phyloP scores from a whole-genome alignment of 768 basidiomycete genomes.

The Cyclocybe aegerita region DNA sequence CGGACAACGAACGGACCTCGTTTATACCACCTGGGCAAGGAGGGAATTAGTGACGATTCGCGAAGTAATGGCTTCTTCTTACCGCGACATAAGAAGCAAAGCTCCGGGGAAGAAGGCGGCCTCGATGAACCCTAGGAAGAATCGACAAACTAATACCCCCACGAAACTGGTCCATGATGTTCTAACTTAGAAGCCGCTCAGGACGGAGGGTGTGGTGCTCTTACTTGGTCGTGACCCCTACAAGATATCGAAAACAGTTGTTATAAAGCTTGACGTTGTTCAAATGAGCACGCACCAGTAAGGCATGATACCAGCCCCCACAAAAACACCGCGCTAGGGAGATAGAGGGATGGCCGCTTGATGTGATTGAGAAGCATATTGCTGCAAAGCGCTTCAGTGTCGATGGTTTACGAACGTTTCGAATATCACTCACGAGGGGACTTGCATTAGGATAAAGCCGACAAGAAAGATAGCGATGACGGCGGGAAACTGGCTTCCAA shows the following conservation, averaged over 20 bases:
- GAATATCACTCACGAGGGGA: constrained; percentile 51
- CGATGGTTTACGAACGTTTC: background rate
- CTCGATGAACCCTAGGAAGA: constrained; percentile 66
- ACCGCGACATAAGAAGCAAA: constrained; percentile 20
- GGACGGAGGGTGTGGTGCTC: background rate
- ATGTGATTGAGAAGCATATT: constrained; percentile 71
- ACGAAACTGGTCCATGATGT: constrained; percentile 47
- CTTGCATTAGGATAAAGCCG: constrained; percentile 71
- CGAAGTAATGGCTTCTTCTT: background rate
- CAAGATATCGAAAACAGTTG: background rate
- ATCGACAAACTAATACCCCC: constrained; percentile 68
- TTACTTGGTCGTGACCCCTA: constrained; percentile 38
- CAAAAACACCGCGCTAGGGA: constrained; percentile 62
- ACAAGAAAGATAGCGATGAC: constrained; percentile 65
- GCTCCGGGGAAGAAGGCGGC: constrained; percentile 71
- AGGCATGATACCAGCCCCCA: constrained; percentile 62
- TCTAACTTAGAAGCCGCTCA: background rate
- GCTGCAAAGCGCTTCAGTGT: constrained; percentile 27
- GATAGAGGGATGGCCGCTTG: constrained; percentile 61
- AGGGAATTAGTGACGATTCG: constrained; percentile 27
- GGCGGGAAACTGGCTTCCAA: constrained; percentile 57
- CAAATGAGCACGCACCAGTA: constrained; percentile 36
- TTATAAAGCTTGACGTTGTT: background rate
- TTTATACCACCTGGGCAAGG: constrained; percentile 71
- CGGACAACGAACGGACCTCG: constrained; percentile 17